Evolutionary conservation across 2,329 filamentous ascomycete species (phyloP).

Genomic region (Pseudogymnoascus sp.): DNA sequence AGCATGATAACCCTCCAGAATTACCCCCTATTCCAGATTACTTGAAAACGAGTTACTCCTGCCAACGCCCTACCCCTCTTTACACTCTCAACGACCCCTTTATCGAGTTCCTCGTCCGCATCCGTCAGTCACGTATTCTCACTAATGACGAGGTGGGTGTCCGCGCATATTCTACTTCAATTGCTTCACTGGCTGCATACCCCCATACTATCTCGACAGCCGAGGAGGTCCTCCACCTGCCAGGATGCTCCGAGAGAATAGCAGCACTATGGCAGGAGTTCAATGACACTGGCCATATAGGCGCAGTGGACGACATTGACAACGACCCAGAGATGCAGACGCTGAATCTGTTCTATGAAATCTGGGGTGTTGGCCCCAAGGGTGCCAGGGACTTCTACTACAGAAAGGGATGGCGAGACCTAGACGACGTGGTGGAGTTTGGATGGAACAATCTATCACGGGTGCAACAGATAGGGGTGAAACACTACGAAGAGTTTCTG

Average conservation of each 20-base stretch:
- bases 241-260: slow-evolving; percentile 76
- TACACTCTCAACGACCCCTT: slow-evolving; percentile 69
- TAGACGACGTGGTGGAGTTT: slow-evolving; percentile 79
- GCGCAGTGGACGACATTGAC: slow-evolving; percentile 57
- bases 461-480: slow-evolving; percentile 87
- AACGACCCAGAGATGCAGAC: slow-evolving; percentile 56
- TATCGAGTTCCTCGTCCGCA: slow-evolving; percentile 64
- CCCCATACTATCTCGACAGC: slow-evolving; percentile 38
- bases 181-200: slow-evolving; percentile 77
- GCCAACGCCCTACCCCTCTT: slow-evolving; percentile 66
- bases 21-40: slow-evolving; percentile 64
- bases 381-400: slow-evolving; percentile 74
- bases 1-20: slow-evolving; percentile 54
- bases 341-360: slow-evolving; percentile 67
- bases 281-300: slow-evolving; percentile 50
- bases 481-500: slow-evolving; percentile 83
- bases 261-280: slow-evolving; percentile 73
- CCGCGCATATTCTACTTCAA: slow-evolving; percentile 79
- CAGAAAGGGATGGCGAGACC: slow-evolving; percentile 67
- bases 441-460: slow-evolving; percentile 70
- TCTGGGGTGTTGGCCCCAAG: slow-evolving; percentile 84
- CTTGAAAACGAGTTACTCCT: slow-evolving; percentile 63
- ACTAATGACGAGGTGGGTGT: slow-evolving; percentile 71
- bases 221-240: slow-evolving; percentile 46
- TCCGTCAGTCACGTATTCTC: slow-evolving; percentile 63